Evolutionary conservation across 83 land plant genomes (phyloP).

Genomic region (Diphasiastrum complanatum): DNA sequence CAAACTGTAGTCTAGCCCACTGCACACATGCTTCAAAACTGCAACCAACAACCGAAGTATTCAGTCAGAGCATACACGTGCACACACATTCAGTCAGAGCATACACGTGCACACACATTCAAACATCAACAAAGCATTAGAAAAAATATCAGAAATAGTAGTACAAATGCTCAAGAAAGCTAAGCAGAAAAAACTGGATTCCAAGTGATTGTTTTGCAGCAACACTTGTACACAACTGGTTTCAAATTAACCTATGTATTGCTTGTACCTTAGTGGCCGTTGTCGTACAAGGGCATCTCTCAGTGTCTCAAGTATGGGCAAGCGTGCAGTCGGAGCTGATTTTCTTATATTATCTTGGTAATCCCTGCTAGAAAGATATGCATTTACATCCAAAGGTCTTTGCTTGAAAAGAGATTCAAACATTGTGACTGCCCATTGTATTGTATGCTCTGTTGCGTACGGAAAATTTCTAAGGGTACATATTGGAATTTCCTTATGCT

Average conservation of each 20-base stretch:
- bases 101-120: no score
- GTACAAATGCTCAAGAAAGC: no score
- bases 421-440: conserved; percentile 49
- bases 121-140: no score
- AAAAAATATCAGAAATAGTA: no score
- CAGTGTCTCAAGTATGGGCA: conserved; percentile 43
- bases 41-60: conserved; percentile 9
- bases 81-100: conserved; percentile 5
- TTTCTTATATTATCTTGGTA: conserved; percentile 42
- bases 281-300: conserved; percentile 44
- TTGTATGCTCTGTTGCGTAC: conserved; percentile 42
- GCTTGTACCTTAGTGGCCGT: conserved; percentile 40
- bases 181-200: no score
- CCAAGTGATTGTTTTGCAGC: no score
- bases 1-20: conserved; percentile 57
- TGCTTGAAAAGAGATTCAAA: conserved; percentile 51
- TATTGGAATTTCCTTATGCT: conserved; percentile 47
- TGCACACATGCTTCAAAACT: conserved; percentile 55
- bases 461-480: conserved; percentile 51
- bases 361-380: conserved; percentile 44
- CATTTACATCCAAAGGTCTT: conserved; percentile 46
- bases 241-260: background rate
- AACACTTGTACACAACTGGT: no score
- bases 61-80: no score
- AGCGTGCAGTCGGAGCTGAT: conserved; percentile 29